Percentiles rank a stretch among this genome's conserved stretches.
These are phyloP conservation scores for Auricularia cornea DNA, from an alignment of 768 basidiomycete species.

Conservation along the genomic window DNA sequence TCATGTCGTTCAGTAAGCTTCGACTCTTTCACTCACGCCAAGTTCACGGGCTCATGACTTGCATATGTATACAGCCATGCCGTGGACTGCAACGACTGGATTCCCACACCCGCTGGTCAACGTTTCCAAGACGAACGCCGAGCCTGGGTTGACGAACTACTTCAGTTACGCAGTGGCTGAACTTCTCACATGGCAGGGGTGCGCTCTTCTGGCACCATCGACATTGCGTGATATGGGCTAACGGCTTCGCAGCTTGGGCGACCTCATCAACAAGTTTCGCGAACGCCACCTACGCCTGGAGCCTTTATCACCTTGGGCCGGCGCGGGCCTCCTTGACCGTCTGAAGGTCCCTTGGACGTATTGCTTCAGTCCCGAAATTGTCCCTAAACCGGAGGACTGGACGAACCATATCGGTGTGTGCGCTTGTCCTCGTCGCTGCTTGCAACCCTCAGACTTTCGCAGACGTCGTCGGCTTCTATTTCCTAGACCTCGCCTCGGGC, in stretches of 20 bases:
- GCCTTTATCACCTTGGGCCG: constrained; percentile 40
- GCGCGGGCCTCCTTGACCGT: constrained; percentile 43
- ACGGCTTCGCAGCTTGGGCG: constrained; percentile 38
- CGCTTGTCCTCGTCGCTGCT: too few relatives aligned
- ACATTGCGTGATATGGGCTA: not conserved
- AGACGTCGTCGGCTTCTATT: constrained; percentile 35
- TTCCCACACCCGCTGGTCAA: constrained; percentile 61
- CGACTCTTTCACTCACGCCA: not conserved
- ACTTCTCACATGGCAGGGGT: constrained; percentile 55
- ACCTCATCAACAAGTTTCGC: constrained; percentile 52
- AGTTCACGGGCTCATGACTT: constrained; percentile 7
- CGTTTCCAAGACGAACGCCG: constrained; percentile 46
- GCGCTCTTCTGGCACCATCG: constrained; percentile 5
- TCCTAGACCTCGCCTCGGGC: constrained; percentile 41
- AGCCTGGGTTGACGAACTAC: constrained; percentile 46
- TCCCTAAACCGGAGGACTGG: constrained; percentile 58
- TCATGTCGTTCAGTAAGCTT: constrained; percentile 48
- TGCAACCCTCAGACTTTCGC: not conserved
- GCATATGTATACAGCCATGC: constrained; percentile 50
- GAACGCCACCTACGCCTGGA: constrained; percentile 38
- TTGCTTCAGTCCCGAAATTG: constrained; percentile 49
- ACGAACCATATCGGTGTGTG: constrained; percentile 50
- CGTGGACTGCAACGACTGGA: constrained; percentile 45
- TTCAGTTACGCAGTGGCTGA: constrained; percentile 53
- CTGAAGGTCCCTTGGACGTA: constrained; percentile 56